Evolutionary conservation across 768 basidiomycete genomes (phyloP).

Genomic region (Pleurotus salmoneostramineus): DNA sequence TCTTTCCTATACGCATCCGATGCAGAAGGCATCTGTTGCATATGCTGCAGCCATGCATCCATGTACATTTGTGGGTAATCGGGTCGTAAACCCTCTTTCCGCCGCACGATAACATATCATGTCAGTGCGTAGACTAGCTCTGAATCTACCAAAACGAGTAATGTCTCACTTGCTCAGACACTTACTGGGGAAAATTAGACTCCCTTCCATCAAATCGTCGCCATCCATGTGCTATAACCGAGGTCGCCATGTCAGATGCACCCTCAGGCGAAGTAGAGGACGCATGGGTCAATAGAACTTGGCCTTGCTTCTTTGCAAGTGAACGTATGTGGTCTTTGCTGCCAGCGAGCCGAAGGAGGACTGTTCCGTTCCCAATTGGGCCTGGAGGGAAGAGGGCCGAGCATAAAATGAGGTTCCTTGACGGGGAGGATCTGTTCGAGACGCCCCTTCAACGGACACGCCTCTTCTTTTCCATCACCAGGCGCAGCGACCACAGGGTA

Average conservation of each 20-base stretch:
- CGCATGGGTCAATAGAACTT: not conserved
- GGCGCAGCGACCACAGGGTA: not conserved
- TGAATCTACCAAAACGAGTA: no score
- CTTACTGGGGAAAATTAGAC: not conserved
- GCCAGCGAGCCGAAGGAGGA: not conserved
- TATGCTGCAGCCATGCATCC: not conserved
- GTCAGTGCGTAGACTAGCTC: no score
- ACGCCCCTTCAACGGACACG: not conserved
- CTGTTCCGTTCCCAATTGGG: not conserved
- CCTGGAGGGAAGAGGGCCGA: not conserved
- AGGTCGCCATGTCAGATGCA: conserved; percentile 3
- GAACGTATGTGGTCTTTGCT: not conserved
- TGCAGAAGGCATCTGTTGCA: not conserved
- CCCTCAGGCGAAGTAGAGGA: not conserved
- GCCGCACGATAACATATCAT: conserved; percentile 1
- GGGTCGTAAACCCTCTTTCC: not conserved
- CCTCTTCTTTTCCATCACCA: not conserved
- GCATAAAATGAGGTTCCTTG: not conserved
- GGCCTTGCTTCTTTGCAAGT: not conserved
- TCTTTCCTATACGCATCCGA: not conserved
- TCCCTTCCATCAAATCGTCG: not conserved
- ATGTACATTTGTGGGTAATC: not conserved
- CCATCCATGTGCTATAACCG: conserved; percentile 2
- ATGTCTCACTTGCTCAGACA: not conserved
- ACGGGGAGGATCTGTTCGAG: not conserved